A percentile compares a stretch with the other conserved stretches of the same genome.
Conservation (phyloP, 2,329 filamentous ascomycete genomes). For the Calonectria henricotiae region DNA sequence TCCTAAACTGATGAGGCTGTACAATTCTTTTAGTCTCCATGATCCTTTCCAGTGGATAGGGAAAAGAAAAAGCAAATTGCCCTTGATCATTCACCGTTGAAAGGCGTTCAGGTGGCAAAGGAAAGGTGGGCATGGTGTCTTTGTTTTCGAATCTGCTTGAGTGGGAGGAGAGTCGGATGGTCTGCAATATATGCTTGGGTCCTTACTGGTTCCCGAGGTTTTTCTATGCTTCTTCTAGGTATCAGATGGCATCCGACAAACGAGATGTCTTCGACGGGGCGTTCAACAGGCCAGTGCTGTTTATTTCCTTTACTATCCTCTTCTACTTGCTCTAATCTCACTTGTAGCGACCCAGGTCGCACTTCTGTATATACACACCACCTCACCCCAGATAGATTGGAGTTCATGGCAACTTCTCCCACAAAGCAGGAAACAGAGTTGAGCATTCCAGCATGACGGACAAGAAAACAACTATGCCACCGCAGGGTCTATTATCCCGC, state of each 20-base stretch:
- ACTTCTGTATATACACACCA: constrained; percentile 35
- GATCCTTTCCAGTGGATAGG: constrained; percentile 21
- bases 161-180: constrained; percentile 29
- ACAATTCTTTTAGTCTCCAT: constrained; percentile 39
- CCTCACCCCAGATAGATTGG: constrained; percentile 39
- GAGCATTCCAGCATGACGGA: constrained; percentile 28
- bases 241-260: constrained; percentile 36
- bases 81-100: constrained; percentile 42
- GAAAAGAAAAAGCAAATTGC: constrained; percentile 44
- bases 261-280: constrained; percentile 44
- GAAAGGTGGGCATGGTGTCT: constrained; percentile 19
- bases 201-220: constrained; percentile 22
- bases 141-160: constrained; percentile 32
- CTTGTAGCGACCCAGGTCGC: constrained; percentile 12
- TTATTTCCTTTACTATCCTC: constrained; percentile 33
- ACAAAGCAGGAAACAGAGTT: constrained; percentile 31
- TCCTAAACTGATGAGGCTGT: constrained; percentile 83
- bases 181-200: constrained; percentile 22
- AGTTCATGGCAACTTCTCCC: constrained; percentile 27
- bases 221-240: constrained; percentile 40
- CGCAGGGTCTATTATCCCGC: constrained; percentile 22
- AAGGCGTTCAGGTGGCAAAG: constrained; percentile 45
- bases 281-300: constrained; percentile 50
- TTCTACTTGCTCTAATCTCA: constrained; percentile 34
- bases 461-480: constrained; percentile 25